Base-by-base conservation (phyloP, 495 filamentous ascomycete species). In the Podospora appendiculata region DNA sequence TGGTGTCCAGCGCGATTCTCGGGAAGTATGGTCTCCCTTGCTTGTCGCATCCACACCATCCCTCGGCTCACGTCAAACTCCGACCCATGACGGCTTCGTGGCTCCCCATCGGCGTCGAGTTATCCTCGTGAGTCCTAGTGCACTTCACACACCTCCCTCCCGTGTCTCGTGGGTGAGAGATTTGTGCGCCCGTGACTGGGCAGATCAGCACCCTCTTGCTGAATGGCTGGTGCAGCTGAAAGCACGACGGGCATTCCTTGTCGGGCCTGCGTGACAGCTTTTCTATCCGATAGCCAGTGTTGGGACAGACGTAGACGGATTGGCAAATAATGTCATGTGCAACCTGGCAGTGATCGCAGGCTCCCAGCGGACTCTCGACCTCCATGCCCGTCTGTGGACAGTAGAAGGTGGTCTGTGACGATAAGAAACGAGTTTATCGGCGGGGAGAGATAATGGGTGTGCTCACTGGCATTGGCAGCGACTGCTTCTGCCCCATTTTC, bases 241-340 rank as follows among this genome's bases (percentile, higher is more conserved):
- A 67, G 56, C 64, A 67, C 32, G 61, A 64, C 2, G 57, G 38
- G 42, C 64, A 67, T 52, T 60, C 58, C 41, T 56, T 56, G 57
- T 60, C 54, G 8, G 53, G 61, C 9, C 54, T 51, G 9, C 34
- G 51, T 19, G 58, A 47, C 10, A 47, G 48, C 25, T 44, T 32
- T 7, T 58, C 55, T n/a, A 67, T 56, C 12, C 64, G 59, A 57
- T 67, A 67, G 18, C 64, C 64, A 12, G 64, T 67, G 53, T 67
- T 67, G 47, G 61, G 64, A 45, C 64, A 67, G 14, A 67, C 55
- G 25, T 62, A 60, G 33, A 67, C 64, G 8, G 58, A 56, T 53
- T 67, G 64, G 59, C 61, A 67, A 51, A 67, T 64, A 32, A 67
- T 60, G 52, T 67, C 64, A 53, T 67, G 64, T 34, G 55, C 55